Conservation (phyloP, 1,284 basidiomycete genomes). For the Cutaneotrichosporon sp. region DNA sequence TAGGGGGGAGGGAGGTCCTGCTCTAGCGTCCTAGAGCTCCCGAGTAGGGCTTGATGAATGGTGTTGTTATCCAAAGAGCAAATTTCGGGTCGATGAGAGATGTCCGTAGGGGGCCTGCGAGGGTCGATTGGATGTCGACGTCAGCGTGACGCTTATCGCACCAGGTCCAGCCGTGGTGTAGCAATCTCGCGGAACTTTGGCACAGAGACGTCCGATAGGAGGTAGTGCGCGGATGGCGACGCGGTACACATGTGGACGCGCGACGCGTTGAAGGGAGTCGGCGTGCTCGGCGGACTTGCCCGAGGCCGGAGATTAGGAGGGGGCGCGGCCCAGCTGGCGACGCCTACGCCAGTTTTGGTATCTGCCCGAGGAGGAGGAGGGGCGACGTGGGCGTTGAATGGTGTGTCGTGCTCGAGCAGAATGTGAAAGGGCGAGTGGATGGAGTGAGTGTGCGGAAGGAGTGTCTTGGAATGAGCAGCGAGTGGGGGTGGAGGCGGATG, state of each 20-base stretch:
- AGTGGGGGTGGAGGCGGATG: not conserved
- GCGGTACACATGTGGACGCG: not conserved
- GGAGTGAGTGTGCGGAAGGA: not conserved
- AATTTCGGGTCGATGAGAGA: not conserved
- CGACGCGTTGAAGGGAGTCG: no score
- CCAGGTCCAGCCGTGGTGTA: not conserved
- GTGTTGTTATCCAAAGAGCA: not conserved
- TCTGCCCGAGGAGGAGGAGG: not conserved
- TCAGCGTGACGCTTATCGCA: constrained; percentile 4
- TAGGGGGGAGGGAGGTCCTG: not conserved
- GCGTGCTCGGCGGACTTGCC: not conserved
- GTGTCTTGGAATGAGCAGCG: not conserved
- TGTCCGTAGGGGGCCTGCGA: not conserved
- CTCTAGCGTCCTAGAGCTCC: not conserved
- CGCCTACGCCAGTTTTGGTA: not conserved
- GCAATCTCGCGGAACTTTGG: not conserved
- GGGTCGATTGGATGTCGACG: not conserved
- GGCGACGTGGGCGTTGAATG: not conserved
- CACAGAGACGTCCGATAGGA: not conserved
- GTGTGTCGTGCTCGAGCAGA: not conserved
- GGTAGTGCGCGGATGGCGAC: not conserved
- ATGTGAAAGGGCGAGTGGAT: not conserved
- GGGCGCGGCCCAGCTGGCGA: not conserved
- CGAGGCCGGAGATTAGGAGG: not conserved
- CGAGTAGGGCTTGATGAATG: not conserved